Conservation (phyloP, 148 eudicot species). For the Cornus kousa region DNA sequence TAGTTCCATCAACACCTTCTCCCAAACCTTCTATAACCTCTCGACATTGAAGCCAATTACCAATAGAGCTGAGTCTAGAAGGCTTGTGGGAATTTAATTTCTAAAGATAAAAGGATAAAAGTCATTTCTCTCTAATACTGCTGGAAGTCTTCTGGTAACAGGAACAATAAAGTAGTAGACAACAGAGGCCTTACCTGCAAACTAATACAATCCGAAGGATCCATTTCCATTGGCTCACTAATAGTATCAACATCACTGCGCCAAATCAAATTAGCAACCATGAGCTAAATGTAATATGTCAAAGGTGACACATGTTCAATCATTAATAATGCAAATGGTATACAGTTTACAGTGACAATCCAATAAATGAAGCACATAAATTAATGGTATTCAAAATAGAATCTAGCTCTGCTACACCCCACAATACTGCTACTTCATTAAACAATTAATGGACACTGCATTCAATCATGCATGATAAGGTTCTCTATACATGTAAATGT, state of each 20-base stretch:
- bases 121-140: constrained; percentile 8
- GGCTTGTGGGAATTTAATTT: constrained; percentile 36
- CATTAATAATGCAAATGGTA: background rate
- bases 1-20: constrained; percentile 56
- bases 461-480: background rate
- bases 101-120: constrained; percentile 32
- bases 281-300: background rate
- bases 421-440: background rate
- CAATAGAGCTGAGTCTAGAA: constrained; percentile 51
- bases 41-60: constrained; percentile 94
- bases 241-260: constrained; percentile 51
- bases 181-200: constrained; percentile 43
- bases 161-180: constrained; percentile 3
- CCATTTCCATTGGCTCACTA: constrained; percentile 47
- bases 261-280: constrained; percentile 18
- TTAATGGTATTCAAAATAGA: background rate
- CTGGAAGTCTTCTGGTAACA: constrained; percentile 9
- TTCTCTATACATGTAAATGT: background rate
- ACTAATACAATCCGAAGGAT: constrained; percentile 27
- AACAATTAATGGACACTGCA: background rate
- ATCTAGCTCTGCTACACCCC: background rate
- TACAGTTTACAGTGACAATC: background rate
- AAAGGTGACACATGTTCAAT: background rate
- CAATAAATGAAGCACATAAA: background rate
- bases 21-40: constrained; percentile 54